A percentile compares a stretch with the other conserved stretches of the same genome.
Evolutionary conservation across 2,329 filamentous ascomycete genomes (phyloP).

Genomic region (Gliomastix tumulicola): DNA sequence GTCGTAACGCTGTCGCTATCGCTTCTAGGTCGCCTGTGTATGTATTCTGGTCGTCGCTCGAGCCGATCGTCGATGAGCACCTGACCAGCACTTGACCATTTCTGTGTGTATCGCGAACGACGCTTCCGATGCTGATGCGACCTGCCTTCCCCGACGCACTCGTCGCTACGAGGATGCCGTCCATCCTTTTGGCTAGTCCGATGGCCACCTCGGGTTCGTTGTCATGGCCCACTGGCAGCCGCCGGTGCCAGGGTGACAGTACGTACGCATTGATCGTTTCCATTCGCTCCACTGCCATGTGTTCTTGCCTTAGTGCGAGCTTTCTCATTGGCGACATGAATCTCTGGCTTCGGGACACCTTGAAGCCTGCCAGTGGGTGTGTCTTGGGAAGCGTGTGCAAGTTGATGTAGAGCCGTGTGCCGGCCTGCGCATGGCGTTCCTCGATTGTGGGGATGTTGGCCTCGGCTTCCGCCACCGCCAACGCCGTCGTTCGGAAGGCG

Average conservation of each 20-base stretch:
- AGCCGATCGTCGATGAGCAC: too few species aligned
- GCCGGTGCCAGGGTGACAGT: not conserved
- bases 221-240: too few species aligned
- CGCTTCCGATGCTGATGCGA: too few species aligned
- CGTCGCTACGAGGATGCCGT: too few species aligned
- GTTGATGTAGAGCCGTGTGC: slow-evolving; percentile 2
- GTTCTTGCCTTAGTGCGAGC: not conserved
- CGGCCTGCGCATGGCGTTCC: not conserved
- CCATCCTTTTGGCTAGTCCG: too few species aligned
- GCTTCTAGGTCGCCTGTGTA: too few species aligned
- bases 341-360: slow-evolving; percentile 1
- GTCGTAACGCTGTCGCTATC: too few species aligned
- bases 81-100: too few species aligned
- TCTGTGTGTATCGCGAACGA: too few species aligned
- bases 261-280: not conserved
- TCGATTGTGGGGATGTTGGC: slow-evolving; percentile 2
- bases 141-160: too few species aligned
- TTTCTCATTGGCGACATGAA: slow-evolving; percentile 3
- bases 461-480: slow-evolving; percentile 5
- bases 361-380: slow-evolving; percentile 4
- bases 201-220: too few species aligned
- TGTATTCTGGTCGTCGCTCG: too few species aligned
- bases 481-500: slow-evolving; percentile 6
- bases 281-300: not conserved
- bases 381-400: slow-evolving; percentile 1